Base-by-base conservation (phyloP, 2,329 filamentous ascomycete species). In the Knoxdaviesia proteae region DNA sequence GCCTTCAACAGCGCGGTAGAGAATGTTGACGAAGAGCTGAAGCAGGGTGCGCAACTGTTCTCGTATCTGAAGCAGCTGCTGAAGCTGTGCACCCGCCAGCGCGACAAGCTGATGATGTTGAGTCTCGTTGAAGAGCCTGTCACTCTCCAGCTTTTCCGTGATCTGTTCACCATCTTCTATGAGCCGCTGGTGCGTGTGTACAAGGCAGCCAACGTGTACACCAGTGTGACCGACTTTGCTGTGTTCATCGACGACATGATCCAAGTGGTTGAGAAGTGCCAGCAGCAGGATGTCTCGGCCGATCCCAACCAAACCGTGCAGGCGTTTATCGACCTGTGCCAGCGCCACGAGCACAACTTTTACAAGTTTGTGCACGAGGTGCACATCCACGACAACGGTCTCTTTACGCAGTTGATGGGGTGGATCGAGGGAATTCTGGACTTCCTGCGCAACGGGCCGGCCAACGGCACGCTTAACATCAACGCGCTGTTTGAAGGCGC, bases 321-420 rank as follows among this genome's bases (percentile, higher is more conserved):
- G 57, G 80, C 86, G 10, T 98, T 98, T 55, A 98, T 98, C 54
- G 90, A 98, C 55, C 71, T 98, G 29, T 98, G 90, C 58, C 80
- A 84, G 50, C 76, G 90, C 38, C 90, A 98, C 57, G 84, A 98
- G 60, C 77, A 92, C 56, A 93, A 93, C 61, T 88, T 98, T 56
- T 98, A 96, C 70, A 96, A 94, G 58, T 98, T 98, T 57, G 81
- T 98, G 4, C 90, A 98, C 58, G 90, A 98, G 61, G 88, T 98
- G 1, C 90, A 98, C 55, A 77, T 83, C 6, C 88, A 98, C 53
- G 90, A 98, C 57, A 93, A 98, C 48, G 90, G 90, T 1, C 72
- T 98, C 1, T 98, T 98, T 52, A 87, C 86, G 34, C 83, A 92
- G 52, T 71, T 98, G 42, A 98, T 98, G 90, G 77, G 77, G 31